Conservation (phyloP, 2,329 filamentous ascomycete species). For the Boeremia lycopersici region DNA sequence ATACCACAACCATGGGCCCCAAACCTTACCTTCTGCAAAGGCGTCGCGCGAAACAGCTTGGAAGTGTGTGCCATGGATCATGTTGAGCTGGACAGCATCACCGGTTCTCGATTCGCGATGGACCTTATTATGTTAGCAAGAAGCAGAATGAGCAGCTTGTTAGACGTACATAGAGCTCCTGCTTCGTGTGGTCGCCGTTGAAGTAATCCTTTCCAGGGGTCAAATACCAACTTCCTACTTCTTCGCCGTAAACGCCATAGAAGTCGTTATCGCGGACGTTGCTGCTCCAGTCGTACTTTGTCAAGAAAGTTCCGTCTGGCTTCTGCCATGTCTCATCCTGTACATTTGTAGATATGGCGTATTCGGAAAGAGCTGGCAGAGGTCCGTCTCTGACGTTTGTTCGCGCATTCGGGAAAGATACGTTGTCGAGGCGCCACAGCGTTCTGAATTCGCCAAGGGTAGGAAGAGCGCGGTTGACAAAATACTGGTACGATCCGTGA, state of each 20-base stretch:
- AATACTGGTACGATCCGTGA: slow-evolving; percentile 62
- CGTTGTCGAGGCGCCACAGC: slow-evolving; percentile 58
- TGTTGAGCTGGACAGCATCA: slow-evolving; percentile 60
- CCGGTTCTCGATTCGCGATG: slow-evolving; percentile 59
- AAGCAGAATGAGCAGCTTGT: background rate
- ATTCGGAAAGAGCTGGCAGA: slow-evolving; percentile 54
- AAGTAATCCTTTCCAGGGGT: slow-evolving; percentile 58
- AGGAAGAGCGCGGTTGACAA: slow-evolving; percentile 58
- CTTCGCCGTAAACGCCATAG: slow-evolving; percentile 58
- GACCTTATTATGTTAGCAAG: slow-evolving; percentile 32
- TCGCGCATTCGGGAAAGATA: slow-evolving; percentile 54
- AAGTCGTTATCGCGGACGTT: slow-evolving; percentile 52
- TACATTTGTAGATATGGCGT: slow-evolving; percentile 54
- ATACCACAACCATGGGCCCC: slow-evolving; percentile 51
- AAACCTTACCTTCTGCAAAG: slow-evolving; percentile 46
- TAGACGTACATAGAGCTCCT: slow-evolving; percentile 54
- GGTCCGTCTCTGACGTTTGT: slow-evolving; percentile 55
- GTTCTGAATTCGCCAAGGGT: slow-evolving; percentile 58
- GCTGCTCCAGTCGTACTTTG: slow-evolving; percentile 58
- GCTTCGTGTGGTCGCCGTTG: slow-evolving; percentile 60
- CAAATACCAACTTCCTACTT: slow-evolving; percentile 60
- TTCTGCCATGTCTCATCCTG: slow-evolving; percentile 62
- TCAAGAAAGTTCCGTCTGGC: slow-evolving; percentile 56
- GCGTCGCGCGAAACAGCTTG: slow-evolving; percentile 39
- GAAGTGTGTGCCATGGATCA: slow-evolving; percentile 58